phyloP scores from a whole-genome alignment of 2,329 filamentous ascomycete species.

The Neodidymelliopsis sp. region DNA sequence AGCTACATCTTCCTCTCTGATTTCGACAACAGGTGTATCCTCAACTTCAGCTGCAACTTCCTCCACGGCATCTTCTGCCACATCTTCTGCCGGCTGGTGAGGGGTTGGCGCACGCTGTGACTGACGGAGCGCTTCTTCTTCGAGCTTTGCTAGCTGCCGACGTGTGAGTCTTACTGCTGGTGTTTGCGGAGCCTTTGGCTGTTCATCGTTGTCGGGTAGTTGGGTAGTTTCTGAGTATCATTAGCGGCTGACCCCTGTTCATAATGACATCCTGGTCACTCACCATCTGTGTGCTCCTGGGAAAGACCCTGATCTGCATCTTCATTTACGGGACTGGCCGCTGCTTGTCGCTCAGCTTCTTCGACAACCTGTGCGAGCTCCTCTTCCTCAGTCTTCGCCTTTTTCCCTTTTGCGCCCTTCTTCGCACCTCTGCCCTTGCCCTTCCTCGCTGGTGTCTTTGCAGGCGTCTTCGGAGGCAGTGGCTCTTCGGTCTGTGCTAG shows the following conservation, averaged over 20 bases:
- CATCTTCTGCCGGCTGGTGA: background rate
- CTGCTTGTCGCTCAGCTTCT: constrained; percentile 32
- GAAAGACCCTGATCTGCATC: constrained; percentile 30
- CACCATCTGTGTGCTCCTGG: constrained; percentile 26
- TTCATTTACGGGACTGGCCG: constrained; percentile 29
- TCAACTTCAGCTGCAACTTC: background rate
- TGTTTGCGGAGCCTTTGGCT: constrained; percentile 33
- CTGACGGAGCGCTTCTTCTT: constrained; percentile 37
- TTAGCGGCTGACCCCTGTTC: constrained; percentile 28
- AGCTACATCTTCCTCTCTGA: background rate
- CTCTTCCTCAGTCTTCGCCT: constrained; percentile 36
- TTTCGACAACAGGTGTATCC: background rate
- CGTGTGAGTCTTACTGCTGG: constrained; percentile 44
- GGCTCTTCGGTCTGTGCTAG: constrained; percentile 30
- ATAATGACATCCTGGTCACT: constrained; percentile 18
- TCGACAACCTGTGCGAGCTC: constrained; percentile 25
- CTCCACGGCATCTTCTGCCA: background rate
- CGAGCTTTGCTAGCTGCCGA: constrained; percentile 45
- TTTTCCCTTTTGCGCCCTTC: constrained; percentile 42
- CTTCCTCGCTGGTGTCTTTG: constrained; percentile 44
- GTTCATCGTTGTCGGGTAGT: constrained; percentile 28
- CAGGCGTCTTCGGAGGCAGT: constrained; percentile 21
- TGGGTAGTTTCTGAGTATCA: constrained; percentile 28
- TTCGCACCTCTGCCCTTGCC: constrained; percentile 39
- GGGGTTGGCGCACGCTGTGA: constrained; percentile 23